Conservation (phyloP, 441 rosid species). For the Monsonia emarginata region DNA sequence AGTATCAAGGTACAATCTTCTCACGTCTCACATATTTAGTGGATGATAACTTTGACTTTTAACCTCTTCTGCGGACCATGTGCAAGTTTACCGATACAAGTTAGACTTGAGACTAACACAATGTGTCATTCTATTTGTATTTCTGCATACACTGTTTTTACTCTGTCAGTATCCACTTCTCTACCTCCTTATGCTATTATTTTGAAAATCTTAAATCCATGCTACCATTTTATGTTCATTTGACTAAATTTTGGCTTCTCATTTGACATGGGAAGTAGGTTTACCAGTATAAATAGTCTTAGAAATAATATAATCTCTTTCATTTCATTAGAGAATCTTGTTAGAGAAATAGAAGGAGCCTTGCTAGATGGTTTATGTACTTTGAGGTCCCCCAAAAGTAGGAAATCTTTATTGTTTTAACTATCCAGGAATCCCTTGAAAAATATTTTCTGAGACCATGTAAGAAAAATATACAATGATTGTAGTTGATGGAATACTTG, state of each 20-base stretch:
- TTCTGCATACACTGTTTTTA: neutral
- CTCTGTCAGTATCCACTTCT: neutral
- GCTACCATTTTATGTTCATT: neutral
- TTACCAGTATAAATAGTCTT: neutral
- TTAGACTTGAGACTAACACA: too few species aligned
- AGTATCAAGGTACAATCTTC: slow-evolving; percentile 57
- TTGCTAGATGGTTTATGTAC: neutral
- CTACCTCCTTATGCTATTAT: neutral
- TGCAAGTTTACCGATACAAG: too few species aligned
- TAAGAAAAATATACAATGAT: too few species aligned
- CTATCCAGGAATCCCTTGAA: too few species aligned
- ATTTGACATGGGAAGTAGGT: neutral
- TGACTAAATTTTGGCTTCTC: neutral
- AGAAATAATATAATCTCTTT: neutral
- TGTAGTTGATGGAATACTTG: too few species aligned
- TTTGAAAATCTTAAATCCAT: neutral
- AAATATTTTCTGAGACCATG: too few species aligned
- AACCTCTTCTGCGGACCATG: neutral
- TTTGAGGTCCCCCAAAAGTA: too few species aligned
- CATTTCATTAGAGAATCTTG: neutral
- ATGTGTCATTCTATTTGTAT: neutral
- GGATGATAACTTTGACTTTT: too few species aligned
- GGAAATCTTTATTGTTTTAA: too few species aligned
- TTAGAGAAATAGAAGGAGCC: neutral
- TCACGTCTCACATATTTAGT: slow-evolving; percentile 8